These are phyloP conservation scores for Rusavskia elegans DNA, from an alignment of 495 filamentous ascomycete genomes.

Conservation along the genomic window DNA sequence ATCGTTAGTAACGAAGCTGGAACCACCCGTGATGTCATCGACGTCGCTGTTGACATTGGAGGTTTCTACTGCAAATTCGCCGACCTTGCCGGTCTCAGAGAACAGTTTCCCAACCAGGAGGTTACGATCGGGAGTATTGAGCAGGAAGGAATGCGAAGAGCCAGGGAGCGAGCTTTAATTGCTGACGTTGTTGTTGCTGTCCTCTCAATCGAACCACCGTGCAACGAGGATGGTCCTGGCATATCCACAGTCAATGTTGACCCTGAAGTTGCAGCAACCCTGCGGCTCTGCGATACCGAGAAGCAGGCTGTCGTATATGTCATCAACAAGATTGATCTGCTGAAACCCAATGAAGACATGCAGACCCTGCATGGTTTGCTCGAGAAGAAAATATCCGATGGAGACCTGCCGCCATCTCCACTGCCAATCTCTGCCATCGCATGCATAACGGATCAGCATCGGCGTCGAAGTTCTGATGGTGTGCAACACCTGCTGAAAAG, in stretches of 20 bases:
- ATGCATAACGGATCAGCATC: constrained; percentile 28
- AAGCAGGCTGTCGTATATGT: constrained; percentile 38
- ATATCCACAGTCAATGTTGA: constrained; percentile 25
- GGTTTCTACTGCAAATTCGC: constrained; percentile 81
- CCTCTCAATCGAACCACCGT: constrained; percentile 43
- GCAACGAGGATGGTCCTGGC: neutral
- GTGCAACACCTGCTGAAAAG: constrained; percentile 52
- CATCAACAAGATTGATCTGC: constrained; percentile 31
- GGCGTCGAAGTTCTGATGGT: constrained; percentile 38
- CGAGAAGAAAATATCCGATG: neutral
- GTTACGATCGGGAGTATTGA: constrained; percentile 53
- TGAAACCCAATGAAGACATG: constrained; percentile 2
- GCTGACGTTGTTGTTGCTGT: constrained; percentile 82
- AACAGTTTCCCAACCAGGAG: constrained; percentile 7
- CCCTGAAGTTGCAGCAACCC: constrained; percentile 9
- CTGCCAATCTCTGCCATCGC: constrained; percentile 45
- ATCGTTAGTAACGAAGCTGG: constrained; percentile 88
- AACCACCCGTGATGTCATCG: constrained; percentile 86
- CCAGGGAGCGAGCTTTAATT: constrained; percentile 60
- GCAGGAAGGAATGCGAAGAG: constrained; percentile 77
- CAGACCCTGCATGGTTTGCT: neutral
- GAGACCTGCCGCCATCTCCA: neutral
- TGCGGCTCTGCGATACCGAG: constrained; percentile 3
- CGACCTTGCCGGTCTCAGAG: constrained; percentile 71
- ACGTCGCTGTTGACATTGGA: constrained; percentile 77